These are phyloP conservation scores for Cercospora sesami DNA, from an alignment of 2,329 filamentous ascomycete genomes.

Conservation along the genomic window DNA sequence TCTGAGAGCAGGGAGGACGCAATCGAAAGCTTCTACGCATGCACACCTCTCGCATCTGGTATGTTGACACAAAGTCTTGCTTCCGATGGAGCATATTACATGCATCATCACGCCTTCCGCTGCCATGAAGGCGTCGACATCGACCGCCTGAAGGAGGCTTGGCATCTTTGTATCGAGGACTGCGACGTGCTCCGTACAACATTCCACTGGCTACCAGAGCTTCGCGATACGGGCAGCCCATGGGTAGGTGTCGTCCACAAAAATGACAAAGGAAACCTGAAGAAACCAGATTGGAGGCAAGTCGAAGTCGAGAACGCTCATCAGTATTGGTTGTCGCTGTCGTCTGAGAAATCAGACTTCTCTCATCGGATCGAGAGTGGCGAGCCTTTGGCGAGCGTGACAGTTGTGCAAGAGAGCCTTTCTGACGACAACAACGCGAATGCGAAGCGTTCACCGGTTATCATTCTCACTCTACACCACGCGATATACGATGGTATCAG, in stretches of 20 bases:
- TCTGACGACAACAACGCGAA: background rate
- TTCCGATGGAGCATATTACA: conserved; percentile 19
- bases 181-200: conserved; percentile 22
- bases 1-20: background rate
- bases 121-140: conserved; percentile 8
- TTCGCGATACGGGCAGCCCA: conserved; percentile 4
- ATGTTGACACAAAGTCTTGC: conserved; percentile 24
- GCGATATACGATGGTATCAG: conserved; percentile 27
- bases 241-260: conserved; percentile 21
- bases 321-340: conserved; percentile 14
- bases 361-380: conserved; percentile 1
- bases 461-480: conserved; percentile 25
- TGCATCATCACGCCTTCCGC: conserved; percentile 21
- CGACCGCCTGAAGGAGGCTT: conserved; percentile 14
- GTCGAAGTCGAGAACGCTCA: conserved; percentile 1
- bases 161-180: conserved; percentile 9
- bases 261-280: background rate
- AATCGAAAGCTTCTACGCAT: conserved; percentile 12
- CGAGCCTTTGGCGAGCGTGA: conserved; percentile 11
- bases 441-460: conserved; percentile 3
- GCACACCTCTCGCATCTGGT: conserved; percentile 22
- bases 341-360: conserved; percentile 14
- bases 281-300: conserved; percentile 5
- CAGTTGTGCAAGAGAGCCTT: background rate
- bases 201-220: conserved; percentile 18